These are phyloP conservation scores for Cyberlindnera xylosilytica DNA, from an alignment of 805 yeast species.

Conservation along the genomic window DNA sequence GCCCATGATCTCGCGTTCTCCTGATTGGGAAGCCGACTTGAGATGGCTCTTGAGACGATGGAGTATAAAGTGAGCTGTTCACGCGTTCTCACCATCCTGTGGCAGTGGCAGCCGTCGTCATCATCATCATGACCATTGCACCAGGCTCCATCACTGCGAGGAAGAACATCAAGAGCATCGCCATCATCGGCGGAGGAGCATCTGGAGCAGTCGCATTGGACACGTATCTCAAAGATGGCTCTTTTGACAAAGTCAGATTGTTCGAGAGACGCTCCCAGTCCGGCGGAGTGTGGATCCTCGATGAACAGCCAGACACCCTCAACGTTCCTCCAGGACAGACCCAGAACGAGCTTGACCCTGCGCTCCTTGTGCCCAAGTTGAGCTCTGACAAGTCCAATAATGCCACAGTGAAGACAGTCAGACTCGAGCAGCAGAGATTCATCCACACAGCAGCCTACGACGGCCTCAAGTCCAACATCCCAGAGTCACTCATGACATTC, in stretches of 20 bases:
- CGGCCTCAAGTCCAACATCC: slow-evolving; percentile 37
- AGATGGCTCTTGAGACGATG: too few species aligned
- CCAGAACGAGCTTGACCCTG: slow-evolving; percentile 29
- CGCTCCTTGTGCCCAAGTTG: slow-evolving; percentile 13
- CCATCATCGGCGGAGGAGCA: slow-evolving; percentile 50
- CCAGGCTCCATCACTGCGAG: too few species aligned
- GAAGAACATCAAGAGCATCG: too few species aligned
- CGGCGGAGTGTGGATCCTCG: slow-evolving; percentile 43
- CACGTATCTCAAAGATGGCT: slow-evolving; percentile 33
- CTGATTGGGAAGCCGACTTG: too few species aligned
- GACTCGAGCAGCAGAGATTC: slow-evolving; percentile 25
- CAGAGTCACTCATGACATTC: slow-evolving; percentile 43
- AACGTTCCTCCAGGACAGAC: slow-evolving; percentile 28
- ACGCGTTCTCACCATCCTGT: too few species aligned
- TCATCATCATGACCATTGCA: too few species aligned
- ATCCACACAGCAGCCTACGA: slow-evolving; percentile 31
- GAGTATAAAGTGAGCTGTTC: too few species aligned
- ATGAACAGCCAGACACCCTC: slow-evolving; percentile 22
- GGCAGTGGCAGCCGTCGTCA: too few species aligned
- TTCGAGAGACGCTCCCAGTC: slow-evolving; percentile 38
- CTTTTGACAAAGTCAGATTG: slow-evolving; percentile 33
- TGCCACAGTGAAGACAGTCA: slow-evolving; percentile 1
- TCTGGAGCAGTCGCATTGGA: slow-evolving; percentile 44
- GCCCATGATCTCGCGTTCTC: too few species aligned
- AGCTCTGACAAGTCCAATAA: too few species aligned